These are phyloP conservation scores for Ophiocordyceps camponoti-floridani DNA, from an alignment of 2,329 filamentous ascomycete genomes.

Conservation along the genomic window DNA sequence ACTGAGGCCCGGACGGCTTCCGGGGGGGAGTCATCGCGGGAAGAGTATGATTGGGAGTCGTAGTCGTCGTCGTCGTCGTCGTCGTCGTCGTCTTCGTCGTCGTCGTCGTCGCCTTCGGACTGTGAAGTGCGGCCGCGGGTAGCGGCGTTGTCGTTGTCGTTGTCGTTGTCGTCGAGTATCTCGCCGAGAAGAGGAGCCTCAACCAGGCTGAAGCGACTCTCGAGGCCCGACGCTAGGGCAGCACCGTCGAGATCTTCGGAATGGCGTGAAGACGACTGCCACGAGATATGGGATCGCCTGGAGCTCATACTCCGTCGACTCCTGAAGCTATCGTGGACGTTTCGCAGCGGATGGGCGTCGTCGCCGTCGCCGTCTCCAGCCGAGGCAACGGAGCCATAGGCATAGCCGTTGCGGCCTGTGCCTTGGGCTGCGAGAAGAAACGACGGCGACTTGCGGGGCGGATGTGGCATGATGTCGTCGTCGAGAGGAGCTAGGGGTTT, in stretches of 20 bases:
- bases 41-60: slow-evolving; percentile 31
- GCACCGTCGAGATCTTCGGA: slow-evolving; percentile 34
- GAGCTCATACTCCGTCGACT: slow-evolving; percentile 12
- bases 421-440: slow-evolving; percentile 5
- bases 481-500: slow-evolving; percentile 10
- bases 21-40: slow-evolving; percentile 64
- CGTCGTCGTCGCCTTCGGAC: slow-evolving; percentile 14
- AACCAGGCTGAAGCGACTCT: slow-evolving; percentile 32
- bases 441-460: slow-evolving; percentile 17
- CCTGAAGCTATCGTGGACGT: slow-evolving; percentile 14
- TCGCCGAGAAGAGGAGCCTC: slow-evolving; percentile 28
- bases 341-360: slow-evolving; percentile 14
- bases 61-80: slow-evolving; percentile 26
- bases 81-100: too few species aligned
- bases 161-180: slow-evolving; percentile 23
- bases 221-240: slow-evolving; percentile 31
- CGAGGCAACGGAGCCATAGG: slow-evolving; percentile 9
- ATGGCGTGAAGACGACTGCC: slow-evolving; percentile 12
- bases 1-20: slow-evolving; percentile 68
- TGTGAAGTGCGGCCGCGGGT: slow-evolving; percentile 52
- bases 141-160: slow-evolving; percentile 22
- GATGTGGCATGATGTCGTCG: slow-evolving; percentile 11
- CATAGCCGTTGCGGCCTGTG: neutral
- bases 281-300: slow-evolving; percentile 12
- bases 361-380: slow-evolving; percentile 12